phyloP scores from a whole-genome alignment of 352 stramenopile genomes.

The Pythium insidiosum region DNA sequence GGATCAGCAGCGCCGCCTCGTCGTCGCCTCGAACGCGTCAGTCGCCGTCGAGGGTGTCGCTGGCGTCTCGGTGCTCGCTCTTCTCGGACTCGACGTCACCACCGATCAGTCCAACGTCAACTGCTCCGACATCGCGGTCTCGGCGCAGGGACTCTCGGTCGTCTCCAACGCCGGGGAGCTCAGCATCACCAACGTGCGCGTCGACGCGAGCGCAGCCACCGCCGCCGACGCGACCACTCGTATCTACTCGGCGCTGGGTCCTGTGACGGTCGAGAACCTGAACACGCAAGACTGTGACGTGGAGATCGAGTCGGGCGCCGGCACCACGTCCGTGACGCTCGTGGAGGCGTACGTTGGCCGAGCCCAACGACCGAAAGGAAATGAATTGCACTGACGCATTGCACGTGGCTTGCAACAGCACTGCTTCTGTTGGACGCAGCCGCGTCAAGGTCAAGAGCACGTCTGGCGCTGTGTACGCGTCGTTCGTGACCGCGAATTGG shows the following conservation, averaged over 20 bases:
- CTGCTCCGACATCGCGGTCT: slow-evolving; percentile 27
- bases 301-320: slow-evolving; percentile 34
- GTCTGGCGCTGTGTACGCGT: slow-evolving; percentile 37
- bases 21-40: slow-evolving; percentile 38
- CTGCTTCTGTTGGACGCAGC: slow-evolving; percentile 37
- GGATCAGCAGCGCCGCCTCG: slow-evolving; percentile 15
- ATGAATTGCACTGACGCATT: too few species aligned
- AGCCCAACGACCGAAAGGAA: too few species aligned
- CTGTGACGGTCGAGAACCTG: slow-evolving; percentile 31
- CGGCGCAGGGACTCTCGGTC: slow-evolving; percentile 22
- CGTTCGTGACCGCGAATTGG: slow-evolving; percentile 45
- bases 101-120: slow-evolving; percentile 47
- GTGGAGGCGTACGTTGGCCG: slow-evolving; percentile 30
- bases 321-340: slow-evolving; percentile 25
- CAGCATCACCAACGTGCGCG: slow-evolving; percentile 23
- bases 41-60: slow-evolving; percentile 25
- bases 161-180: slow-evolving; percentile 43
- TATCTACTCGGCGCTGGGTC: slow-evolving; percentile 38
- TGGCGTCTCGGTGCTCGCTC: slow-evolving; percentile 13
- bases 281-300: slow-evolving; percentile 50
- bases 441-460: slow-evolving; percentile 32
- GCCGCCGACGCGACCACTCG: slow-evolving; percentile 18
- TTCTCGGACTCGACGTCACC: slow-evolving; percentile 24
- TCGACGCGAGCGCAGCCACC: slow-evolving; percentile 25
- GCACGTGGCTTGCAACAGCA: slow-evolving; percentile 18